Conservation (phyloP, 345 rosid genomes). For the Syzygium aqueum region DNA sequence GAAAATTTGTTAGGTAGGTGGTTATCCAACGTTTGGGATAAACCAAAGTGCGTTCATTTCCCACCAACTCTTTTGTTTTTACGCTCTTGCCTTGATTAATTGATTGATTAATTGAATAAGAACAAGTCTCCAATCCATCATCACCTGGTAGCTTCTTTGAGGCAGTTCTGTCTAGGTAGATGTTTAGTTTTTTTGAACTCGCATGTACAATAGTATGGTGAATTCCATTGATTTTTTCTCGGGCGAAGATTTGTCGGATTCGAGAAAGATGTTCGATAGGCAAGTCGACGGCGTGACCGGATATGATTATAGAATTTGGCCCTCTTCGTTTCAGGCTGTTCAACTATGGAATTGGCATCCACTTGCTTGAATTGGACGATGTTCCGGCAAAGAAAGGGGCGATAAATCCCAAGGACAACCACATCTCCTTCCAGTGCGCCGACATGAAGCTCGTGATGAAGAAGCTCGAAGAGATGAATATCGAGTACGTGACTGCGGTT, state of each 20-base stretch:
- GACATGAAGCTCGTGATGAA: slow-evolving; percentile 22
- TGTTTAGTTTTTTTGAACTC: not conserved
- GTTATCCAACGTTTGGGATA: not conserved
- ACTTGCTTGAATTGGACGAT: slow-evolving; percentile 26
- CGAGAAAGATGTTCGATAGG: not conserved
- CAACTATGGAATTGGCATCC: slow-evolving; percentile 39
- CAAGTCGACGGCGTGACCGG: accelerated
- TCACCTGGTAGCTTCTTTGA: not conserved
- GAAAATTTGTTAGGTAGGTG: not conserved
- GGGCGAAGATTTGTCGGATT: not conserved
- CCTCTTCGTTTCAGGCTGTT: slow-evolving; percentile 22
- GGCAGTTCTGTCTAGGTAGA: not conserved
- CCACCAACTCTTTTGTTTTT: not conserved
- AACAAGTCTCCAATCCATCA: not conserved
- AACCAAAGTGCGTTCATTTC: not conserved
- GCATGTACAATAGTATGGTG: not conserved
- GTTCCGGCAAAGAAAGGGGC: slow-evolving; percentile 14
- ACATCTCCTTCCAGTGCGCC: slow-evolving; percentile 39
- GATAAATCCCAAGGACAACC: slow-evolving; percentile 49
- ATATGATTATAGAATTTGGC: not conserved
- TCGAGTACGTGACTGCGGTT: slow-evolving; percentile 31
- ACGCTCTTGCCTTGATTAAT: not conserved
- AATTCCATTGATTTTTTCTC: not conserved
- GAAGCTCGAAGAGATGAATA: slow-evolving; percentile 20
- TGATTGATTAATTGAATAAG: not conserved